phyloP scores from a whole-genome alignment of 78 protist genomes.

The Dictyostelium intermedium region DNA sequence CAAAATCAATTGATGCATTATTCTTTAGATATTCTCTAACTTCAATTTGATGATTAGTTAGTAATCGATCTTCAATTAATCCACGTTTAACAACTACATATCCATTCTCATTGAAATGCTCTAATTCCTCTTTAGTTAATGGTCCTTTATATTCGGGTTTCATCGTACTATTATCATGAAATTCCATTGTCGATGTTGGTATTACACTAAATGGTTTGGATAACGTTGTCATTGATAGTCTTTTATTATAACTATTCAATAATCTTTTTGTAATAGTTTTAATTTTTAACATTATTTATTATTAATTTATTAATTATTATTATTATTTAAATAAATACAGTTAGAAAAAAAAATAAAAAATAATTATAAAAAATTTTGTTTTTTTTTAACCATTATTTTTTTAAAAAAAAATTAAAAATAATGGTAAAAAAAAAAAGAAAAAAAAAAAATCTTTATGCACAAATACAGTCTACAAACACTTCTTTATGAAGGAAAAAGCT shows the following conservation, averaged over 20 bases:
- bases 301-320: too few species aligned
- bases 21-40: conserved; percentile 34
- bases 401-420: too few species aligned
- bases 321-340: too few species aligned
- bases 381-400: too few species aligned
- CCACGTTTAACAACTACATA: conserved; percentile 13
- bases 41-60: conserved; percentile 41
- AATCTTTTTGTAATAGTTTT: neutral
- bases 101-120: conserved; percentile 22
- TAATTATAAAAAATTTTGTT: too few species aligned
- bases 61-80: neutral
- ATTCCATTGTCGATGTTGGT: neutral
- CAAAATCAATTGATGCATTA: conserved; percentile 37
- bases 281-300: neutral
- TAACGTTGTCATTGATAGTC: neutral
- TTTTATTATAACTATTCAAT: neutral
- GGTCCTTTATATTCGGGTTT: neutral
- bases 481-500: neutral
- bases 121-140: neutral
- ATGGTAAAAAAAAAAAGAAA: too few species aligned
- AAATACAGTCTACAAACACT: neutral
- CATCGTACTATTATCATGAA: neutral
- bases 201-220: neutral
- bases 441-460: neutral
- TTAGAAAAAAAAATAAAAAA: too few species aligned